phyloP scores from a whole-genome alignment of 2,329 filamentous ascomycete species.

The Coleophoma cylindrospora region DNA sequence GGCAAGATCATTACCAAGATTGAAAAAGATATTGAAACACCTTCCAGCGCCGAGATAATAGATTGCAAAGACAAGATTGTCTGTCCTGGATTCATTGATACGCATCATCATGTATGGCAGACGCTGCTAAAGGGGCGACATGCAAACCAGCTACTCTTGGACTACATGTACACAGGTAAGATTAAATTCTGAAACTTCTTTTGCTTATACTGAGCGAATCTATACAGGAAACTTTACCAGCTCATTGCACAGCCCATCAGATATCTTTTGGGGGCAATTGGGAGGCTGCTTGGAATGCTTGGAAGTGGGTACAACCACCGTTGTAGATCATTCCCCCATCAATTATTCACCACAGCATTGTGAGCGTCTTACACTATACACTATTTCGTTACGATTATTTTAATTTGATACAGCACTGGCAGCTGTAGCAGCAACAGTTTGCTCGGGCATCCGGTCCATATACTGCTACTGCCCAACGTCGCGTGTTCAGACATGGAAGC shows the following conservation, averaged over 20 bases:
- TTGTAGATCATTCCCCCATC: conserved; percentile 33
- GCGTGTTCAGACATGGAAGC: conserved; percentile 24
- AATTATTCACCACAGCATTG: conserved; percentile 26
- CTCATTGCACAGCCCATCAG: conserved; percentile 31
- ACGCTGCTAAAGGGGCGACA: conserved; percentile 32
- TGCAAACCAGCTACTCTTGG: conserved; percentile 33
- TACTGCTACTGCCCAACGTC: conserved; percentile 35
- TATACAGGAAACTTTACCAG: conserved; percentile 30
- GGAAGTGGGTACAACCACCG: conserved; percentile 36
- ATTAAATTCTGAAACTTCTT: conserved; percentile 2
- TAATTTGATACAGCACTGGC: conserved; percentile 18
- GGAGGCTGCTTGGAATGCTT: conserved; percentile 34
- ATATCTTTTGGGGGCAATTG: conserved; percentile 41
- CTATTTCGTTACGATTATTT: background rate
- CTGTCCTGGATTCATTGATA: conserved; percentile 31
- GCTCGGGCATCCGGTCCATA: conserved; percentile 40
- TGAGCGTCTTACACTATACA: conserved; percentile 9
- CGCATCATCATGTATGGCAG: conserved; percentile 26
- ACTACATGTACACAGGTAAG: conserved; percentile 35
- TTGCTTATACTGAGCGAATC: background rate
- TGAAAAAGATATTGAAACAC: conserved; percentile 17
- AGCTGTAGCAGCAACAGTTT: conserved; percentile 33
- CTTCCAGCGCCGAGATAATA: conserved; percentile 21
- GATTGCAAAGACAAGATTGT: conserved; percentile 31
- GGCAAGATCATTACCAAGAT: conserved; percentile 30